Conservation (phyloP, 1,139 yeast genomes). For the Saccharomyces hybrid region DNA sequence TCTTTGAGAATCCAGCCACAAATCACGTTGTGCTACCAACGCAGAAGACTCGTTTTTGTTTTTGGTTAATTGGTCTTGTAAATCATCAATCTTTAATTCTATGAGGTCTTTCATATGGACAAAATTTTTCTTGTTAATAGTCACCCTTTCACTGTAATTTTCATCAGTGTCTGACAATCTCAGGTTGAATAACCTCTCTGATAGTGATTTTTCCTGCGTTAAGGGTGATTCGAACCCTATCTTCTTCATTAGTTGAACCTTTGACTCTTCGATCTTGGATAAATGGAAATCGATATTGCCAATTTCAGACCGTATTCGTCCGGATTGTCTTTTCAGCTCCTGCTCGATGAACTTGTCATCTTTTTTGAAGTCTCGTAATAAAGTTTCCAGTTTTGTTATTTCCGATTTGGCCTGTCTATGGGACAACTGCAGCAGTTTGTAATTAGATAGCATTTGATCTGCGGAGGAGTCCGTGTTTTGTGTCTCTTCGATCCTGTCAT, state of each 20-base stretch:
- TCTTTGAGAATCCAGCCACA: constrained; percentile 22
- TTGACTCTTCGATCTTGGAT: constrained; percentile 8
- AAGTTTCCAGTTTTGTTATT: constrained; percentile 16
- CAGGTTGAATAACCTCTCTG: constrained; percentile 1
- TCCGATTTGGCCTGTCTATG: constrained; percentile 12
- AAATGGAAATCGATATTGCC: constrained; percentile 13
- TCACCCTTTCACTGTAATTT: not conserved
- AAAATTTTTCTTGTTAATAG: constrained; percentile 3
- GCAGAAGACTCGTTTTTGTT: constrained; percentile 19
- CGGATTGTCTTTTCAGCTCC: constrained; percentile 15
- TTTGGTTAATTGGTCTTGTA: constrained; percentile 19
- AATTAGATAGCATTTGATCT: not conserved
- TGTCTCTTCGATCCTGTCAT: not conserved
- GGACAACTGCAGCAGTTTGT: constrained; percentile 12
- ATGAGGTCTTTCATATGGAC: constrained; percentile 12
- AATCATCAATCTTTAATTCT: constrained; percentile 13
- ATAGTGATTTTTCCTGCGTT: not conserved
- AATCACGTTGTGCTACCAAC: constrained; percentile 12
- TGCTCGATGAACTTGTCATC: constrained; percentile 20
- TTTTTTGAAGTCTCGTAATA: constrained; percentile 18
- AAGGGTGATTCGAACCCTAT: constrained; percentile 11
- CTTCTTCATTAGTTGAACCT: constrained; percentile 12
- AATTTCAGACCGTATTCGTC: constrained; percentile 11
- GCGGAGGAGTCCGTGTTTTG: not conserved
- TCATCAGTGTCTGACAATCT: not conserved